Evolutionary conservation across 2,329 filamentous ascomycete species (phyloP).

Genomic region (Bimuria novae-zelandiae): DNA sequence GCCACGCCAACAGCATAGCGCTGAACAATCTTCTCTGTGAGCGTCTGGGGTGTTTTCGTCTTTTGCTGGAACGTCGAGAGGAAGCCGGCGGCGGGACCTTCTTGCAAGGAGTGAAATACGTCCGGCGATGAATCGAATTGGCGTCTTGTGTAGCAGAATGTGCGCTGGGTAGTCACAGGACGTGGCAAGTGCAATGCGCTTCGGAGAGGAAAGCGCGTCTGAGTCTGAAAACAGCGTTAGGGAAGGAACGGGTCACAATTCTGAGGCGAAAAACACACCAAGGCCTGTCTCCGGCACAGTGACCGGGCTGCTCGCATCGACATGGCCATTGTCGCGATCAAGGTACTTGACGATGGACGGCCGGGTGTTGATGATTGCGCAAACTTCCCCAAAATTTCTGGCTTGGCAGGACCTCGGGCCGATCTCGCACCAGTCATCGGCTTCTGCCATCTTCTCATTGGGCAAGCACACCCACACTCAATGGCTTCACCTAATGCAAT

Average conservation of each 20-base stretch:
- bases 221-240: conserved; percentile 30
- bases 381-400: conserved; percentile 29
- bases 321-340: conserved; percentile 41
- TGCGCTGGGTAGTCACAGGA: conserved; percentile 26
- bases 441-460: conserved; percentile 32
- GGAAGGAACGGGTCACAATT: neutral
- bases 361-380: conserved; percentile 26
- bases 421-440: conserved; percentile 41
- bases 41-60: conserved; percentile 67
- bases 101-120: conserved; percentile 66
- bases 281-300: conserved; percentile 34
- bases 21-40: conserved; percentile 94
- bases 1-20: conserved; percentile 76
- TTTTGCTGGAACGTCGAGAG: conserved; percentile 68
- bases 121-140: conserved; percentile 31
- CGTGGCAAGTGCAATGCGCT: conserved; percentile 30
- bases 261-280: conserved; percentile 24
- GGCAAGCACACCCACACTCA: conserved; percentile 20
- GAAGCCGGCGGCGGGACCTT: conserved; percentile 66
- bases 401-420: conserved; percentile 27
- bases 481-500: conserved; percentile 28
- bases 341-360: conserved; percentile 10
- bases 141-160: conserved; percentile 30
- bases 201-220: conserved; percentile 31
- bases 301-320: conserved; percentile 42